Evolutionary conservation across 2,329 filamentous ascomycete genomes (phyloP), one percentile per base, ranked within the genome.

Genomic region (Ploettnerulaceae sp.): DNA sequence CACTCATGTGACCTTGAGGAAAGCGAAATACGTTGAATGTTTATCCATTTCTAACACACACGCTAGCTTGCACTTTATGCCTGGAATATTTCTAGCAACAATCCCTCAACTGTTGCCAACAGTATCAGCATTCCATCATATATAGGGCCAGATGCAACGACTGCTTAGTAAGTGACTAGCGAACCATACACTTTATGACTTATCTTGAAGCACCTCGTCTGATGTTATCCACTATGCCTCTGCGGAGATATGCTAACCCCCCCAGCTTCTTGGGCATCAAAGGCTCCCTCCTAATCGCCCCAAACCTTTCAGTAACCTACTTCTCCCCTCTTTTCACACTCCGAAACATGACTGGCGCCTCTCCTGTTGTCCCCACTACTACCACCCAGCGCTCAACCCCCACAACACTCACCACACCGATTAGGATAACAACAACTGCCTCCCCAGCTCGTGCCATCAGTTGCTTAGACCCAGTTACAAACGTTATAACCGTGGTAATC

Each of bases 331-430:
- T 39, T 14, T 52, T 52, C 24, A 48, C 45, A 5, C 39, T 52
- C 12, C 37, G 47, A 28, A 52, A 52, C 26, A 52, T 52, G 49
- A 52, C 49, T 21, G 49, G 49, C 20, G n/a, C 37, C n/a, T 43
- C 42, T 4, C 40, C 45, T 5, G 33, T 43, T 20, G 34, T 46
- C 15, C 45, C 45, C 1, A 15, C 37, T 4, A 18, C 14, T 28
- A 22, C 39, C n/a, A 43, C n/a, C n/a, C n/a, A n/a, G n/a, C n/a
- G n/a, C n/a, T n/a, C n/a, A n/a, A n/a, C n/a, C n/a, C n/a, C 39
- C 11, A 25, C 33, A 17, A 44, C 44, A 12, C 22, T 36, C 8
- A 48, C 37, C 17, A 40, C 24, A 12, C 25, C 31, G 15, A 42
- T 33, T 14, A 9, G n/a, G 11, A 28, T 22, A 25, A n/a, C 41